phyloP scores from a whole-genome alignment of 208 protist genomes.

The Acanthamoeba castellanii region DNA sequence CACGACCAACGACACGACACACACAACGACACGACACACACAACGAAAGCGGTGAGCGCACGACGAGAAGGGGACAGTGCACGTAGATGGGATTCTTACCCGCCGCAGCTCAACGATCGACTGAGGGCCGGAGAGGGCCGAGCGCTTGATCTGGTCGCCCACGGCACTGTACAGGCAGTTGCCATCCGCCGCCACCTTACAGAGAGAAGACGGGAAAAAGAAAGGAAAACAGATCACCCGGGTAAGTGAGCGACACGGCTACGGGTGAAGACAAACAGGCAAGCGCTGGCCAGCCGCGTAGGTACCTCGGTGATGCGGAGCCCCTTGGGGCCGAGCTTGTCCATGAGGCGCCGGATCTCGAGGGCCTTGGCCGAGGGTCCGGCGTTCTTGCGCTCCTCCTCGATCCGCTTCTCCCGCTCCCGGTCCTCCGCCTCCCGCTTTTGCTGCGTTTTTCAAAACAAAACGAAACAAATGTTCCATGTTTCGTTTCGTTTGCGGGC shows the following conservation, averaged over 20 bases:
- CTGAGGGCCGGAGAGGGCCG: not conserved
- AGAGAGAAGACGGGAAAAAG: not conserved
- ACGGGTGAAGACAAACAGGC: no score
- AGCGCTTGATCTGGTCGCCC: constrained; percentile 8
- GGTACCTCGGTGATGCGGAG: constrained; percentile 13
- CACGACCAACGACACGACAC: no score
- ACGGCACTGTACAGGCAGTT: constrained; percentile 30
- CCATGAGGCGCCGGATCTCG: not conserved
- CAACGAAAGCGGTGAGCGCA: no score
- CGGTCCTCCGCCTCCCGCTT: constrained; percentile 17
- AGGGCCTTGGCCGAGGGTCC: constrained; percentile 7
- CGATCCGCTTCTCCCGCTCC: constrained; percentile 4
- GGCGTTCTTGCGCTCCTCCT: constrained; percentile 21
- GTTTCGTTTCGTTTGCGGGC: no score
- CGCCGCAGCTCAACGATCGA: not conserved
- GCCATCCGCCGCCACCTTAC: not conserved
- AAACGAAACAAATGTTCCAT: no score
- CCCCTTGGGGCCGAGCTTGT: not conserved
- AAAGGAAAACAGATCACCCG: not conserved
- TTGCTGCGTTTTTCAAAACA: no score
- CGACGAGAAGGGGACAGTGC: not conserved
- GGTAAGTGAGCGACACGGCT: no score
- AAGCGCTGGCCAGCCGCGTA: not conserved
- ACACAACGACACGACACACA: no score
- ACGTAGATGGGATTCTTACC: not conserved